Base-by-base conservation (phyloP, 352 stramenopile genomes). In the Blastocystis sp. region DNA sequence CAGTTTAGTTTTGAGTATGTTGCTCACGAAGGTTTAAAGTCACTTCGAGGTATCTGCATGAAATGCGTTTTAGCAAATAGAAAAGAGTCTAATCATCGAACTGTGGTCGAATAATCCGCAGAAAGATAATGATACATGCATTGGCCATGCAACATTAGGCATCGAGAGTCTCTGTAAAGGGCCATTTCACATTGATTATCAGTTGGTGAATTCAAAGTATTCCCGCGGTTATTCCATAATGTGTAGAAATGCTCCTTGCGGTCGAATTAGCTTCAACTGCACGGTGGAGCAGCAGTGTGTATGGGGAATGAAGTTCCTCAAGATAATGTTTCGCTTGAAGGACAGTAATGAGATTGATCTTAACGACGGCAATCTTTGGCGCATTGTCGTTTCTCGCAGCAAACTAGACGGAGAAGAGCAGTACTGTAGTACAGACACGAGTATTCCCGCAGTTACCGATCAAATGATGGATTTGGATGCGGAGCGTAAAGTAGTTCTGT, bases 1-100 rank as follows among this genome's bases (percentile, higher is more conserved):
- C 63, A 76, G 24, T 89, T 89, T 26, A 79, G 66, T 47, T 89
- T 89, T 45, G 78, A 89, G 50, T 89, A 89, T 50, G 53, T 89
- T 79, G 78, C 78, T 37, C 78, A 69, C 8, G 63, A 89, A 56
- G 78, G 78, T 59, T 65, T 85, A 54, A 79, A 78, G 34, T 79
- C 66, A 24, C 43, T 89, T 30, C 66, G 78, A 37, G 41, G 78
- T 79, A 47, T 41, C n/a, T 41, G 9, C 5, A 9, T 18, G 41
- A 18, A 26, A 39, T 43, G n/a, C 30, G n/a, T 78, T 65, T 24
- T 62, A 62, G 34, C n/a, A 13, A n/a, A 3, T 89, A 89, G 78
- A 89, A 39, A 76, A 89, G 45, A 89, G 26, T 9, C 50, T 89
- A 34, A 50, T 64, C 37, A 47, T 89, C 24, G 78, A 78, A 16